These are phyloP conservation scores for Chlamydomonas sp. DNA, from an alignment of 139 green algal genomes.

Conservation along the genomic window DNA sequence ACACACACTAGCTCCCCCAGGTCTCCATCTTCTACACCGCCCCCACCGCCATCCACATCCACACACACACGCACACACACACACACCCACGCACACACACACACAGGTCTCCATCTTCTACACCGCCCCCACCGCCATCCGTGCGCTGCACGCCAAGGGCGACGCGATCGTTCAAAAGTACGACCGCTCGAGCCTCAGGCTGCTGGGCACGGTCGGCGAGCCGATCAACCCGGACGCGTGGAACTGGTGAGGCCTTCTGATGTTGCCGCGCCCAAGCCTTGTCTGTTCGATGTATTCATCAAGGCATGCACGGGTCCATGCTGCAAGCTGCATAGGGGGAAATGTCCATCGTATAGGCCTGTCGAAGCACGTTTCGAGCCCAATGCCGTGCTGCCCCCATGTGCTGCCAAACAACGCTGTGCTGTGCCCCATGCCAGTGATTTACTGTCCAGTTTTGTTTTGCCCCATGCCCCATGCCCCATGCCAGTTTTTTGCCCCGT, in stretches of 20 bases:
- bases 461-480: too few relatives aligned
- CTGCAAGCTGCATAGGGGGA: not conserved
- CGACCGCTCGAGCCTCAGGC: constrained; percentile 46
- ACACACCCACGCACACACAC: not conserved
- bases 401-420: too few relatives aligned
- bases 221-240: constrained; percentile 93
- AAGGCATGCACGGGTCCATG: too few relatives aligned
- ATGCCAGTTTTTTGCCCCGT: too few relatives aligned
- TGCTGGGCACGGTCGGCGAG: constrained; percentile 92
- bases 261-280: not conserved
- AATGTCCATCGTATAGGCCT: not conserved
- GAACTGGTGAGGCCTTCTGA: constrained; percentile 70
- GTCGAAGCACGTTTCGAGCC: not conserved
- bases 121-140: constrained; percentile 89
- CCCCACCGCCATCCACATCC: too few relatives aligned
- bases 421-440: too few relatives aligned
- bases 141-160: constrained; percentile 74
- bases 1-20: too few relatives aligned
- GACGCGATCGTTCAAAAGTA: constrained; percentile 52
- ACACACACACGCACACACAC: not conserved
- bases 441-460: too few relatives aligned
- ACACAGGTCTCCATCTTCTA: constrained; percentile 76
- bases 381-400: too few relatives aligned
- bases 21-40: too few relatives aligned
- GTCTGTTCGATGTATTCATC: not conserved